These are phyloP conservation scores for Letharia lupina DNA, from an alignment of 495 filamentous ascomycete genomes.

Conservation along the genomic window DNA sequence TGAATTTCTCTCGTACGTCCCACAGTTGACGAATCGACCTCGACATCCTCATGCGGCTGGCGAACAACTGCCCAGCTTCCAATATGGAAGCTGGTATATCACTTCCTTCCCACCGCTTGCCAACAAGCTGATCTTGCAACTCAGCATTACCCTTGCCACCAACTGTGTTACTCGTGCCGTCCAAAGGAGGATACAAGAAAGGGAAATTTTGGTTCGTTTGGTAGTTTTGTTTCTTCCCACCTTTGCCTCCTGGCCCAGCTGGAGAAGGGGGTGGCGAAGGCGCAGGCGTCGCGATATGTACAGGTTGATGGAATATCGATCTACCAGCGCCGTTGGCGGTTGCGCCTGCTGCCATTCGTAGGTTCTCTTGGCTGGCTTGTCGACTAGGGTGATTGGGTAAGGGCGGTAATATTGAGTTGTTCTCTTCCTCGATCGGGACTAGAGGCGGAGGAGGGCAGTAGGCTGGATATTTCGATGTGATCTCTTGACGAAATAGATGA, in stretches of 20 bases:
- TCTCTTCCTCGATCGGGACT: slow-evolving; percentile 80
- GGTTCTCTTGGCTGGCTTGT: slow-evolving; percentile 29
- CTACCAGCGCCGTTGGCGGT: slow-evolving; percentile 42
- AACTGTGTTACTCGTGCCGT: slow-evolving; percentile 69
- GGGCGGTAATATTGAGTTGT: slow-evolving; percentile 82
- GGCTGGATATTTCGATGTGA: slow-evolving; percentile 96
- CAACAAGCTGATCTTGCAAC: slow-evolving; percentile 65
- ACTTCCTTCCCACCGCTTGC: slow-evolving; percentile 77
- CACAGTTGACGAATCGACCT: slow-evolving; percentile 87
- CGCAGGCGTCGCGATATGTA: slow-evolving; percentile 94
- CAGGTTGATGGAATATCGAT: slow-evolving; percentile 89
- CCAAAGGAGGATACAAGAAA: slow-evolving; percentile 89
- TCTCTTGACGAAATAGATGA: slow-evolving; percentile 91
- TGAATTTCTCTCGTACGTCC: slow-evolving; percentile 84
- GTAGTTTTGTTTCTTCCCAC: slow-evolving; percentile 97
- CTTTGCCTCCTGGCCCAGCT: slow-evolving; percentile 77
- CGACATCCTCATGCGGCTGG: slow-evolving; percentile 78
- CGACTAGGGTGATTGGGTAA: slow-evolving; percentile 65
- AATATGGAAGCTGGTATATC: slow-evolving; percentile 89
- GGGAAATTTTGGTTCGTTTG: slow-evolving; percentile 99
- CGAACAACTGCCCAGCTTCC: slow-evolving; percentile 91
- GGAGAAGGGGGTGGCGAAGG: slow-evolving; percentile 96
- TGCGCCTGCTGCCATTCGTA: slow-evolving; percentile 39
- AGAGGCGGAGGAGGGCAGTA: slow-evolving; percentile 81
- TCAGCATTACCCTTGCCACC: slow-evolving; percentile 78